Evolutionary conservation across 2,329 filamentous ascomycete genomes (phyloP).

Genomic region (Lasiodiplodia gonubiensis): DNA sequence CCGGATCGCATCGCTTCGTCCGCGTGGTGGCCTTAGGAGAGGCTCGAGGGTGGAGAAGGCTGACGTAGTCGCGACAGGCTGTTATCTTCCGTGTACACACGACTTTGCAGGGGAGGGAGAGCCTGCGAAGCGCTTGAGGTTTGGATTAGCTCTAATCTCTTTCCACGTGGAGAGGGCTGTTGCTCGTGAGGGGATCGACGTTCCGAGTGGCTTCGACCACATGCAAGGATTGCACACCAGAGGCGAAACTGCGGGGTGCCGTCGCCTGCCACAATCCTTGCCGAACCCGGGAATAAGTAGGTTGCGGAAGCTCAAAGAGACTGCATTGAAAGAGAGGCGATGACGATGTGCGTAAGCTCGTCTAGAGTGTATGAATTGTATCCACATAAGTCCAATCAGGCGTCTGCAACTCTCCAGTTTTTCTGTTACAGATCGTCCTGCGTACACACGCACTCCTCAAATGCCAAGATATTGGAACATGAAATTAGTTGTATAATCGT

Average conservation of each 20-base stretch:
- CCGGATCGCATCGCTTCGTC: neutral
- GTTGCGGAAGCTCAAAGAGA: neutral
- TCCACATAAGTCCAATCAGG: slow-evolving; percentile 14
- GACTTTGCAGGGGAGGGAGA: neutral
- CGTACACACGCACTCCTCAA: slow-evolving; percentile 12
- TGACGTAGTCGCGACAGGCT: neutral
- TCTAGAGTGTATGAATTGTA: slow-evolving; percentile 11
- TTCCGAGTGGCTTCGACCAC: neutral
- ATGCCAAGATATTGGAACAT: slow-evolving; percentile 1
- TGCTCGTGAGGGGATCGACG: slow-evolving; percentile 5
- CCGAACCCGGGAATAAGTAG: neutral
- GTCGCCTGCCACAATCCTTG: neutral
- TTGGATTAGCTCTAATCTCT: slow-evolving; percentile 8
- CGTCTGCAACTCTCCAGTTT: slow-evolving; percentile 18
- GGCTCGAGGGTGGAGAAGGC: neutral
- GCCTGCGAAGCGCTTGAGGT: slow-evolving; percentile 2
- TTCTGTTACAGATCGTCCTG: slow-evolving; percentile 19
- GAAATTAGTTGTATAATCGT: slow-evolving; percentile 24
- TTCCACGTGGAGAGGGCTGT: slow-evolving; percentile 15
- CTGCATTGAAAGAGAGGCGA: neutral
- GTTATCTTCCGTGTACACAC: neutral
- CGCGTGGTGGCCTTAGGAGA: slow-evolving; percentile 8
- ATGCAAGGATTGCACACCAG: slow-evolving; percentile 1
- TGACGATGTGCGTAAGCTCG: slow-evolving; percentile 2
- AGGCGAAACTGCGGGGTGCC: slow-evolving; percentile 13